A percentile compares a stretch with the other conserved stretches of the same genome.
phyloP scores from a whole-genome alignment of 306 rosid genomes.

The Clitoria ternatea region DNA sequence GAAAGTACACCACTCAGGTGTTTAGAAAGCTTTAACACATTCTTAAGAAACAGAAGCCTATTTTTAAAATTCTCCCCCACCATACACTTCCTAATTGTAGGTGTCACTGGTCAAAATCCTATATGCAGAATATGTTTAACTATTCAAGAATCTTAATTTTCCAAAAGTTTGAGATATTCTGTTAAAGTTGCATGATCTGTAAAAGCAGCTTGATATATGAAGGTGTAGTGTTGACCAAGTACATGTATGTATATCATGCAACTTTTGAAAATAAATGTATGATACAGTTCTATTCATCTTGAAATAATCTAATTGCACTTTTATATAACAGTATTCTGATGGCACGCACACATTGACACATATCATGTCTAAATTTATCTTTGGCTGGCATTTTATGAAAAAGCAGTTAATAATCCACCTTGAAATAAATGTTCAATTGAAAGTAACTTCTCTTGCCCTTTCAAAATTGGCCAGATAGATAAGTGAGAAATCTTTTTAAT shows the following conservation, averaged over 20 bases:
- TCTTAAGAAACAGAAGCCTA: background rate
- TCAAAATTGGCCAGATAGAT: background rate
- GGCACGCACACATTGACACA: too few relatives aligned
- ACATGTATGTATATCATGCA: slow-evolving; percentile 3
- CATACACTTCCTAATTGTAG: background rate
- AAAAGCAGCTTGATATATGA: slow-evolving; percentile 12
- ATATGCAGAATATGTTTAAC: background rate
- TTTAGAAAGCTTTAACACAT: slow-evolving; percentile 13
- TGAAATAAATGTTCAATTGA: slow-evolving; percentile 6
- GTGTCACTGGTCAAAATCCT: slow-evolving; percentile 15
- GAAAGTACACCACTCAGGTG: slow-evolving; percentile 23
- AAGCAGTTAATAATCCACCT: background rate
- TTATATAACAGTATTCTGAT: slow-evolving; percentile 6
- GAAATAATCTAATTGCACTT: background rate
- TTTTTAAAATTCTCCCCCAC: background rate
- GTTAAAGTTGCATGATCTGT: slow-evolving; percentile 19
- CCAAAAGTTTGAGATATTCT: slow-evolving; percentile 9
- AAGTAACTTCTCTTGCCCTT: background rate
- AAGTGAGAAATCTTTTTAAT: background rate
- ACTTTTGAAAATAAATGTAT: background rate
- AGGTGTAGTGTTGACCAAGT: slow-evolving; percentile 10
- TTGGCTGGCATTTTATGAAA: background rate
- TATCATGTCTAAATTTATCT: background rate
- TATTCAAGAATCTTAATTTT: slow-evolving; percentile 18
- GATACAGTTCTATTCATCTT: background rate